Conservation (phyloP, 106 monocot species). For the Allium sativum region DNA sequence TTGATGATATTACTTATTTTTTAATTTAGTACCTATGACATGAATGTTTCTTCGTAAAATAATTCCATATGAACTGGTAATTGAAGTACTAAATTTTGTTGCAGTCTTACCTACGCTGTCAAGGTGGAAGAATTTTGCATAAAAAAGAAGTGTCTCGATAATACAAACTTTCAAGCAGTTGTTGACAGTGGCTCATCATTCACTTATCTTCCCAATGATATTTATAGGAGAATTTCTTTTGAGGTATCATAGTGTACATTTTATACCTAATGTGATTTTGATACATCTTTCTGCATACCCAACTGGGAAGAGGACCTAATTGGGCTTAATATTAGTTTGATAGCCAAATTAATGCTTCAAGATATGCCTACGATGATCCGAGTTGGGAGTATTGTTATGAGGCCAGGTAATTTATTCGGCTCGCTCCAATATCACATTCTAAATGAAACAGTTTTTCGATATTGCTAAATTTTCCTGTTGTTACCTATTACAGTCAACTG, state of each 20-base stretch:
- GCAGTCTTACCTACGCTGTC: constrained; percentile 63
- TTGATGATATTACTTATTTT: not conserved
- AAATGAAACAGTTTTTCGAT: not conserved
- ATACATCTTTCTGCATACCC: not conserved
- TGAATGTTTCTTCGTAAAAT: not conserved
- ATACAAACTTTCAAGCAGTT: constrained; percentile 47
- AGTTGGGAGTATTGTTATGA: constrained; percentile 82
- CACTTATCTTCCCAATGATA: constrained; percentile 55
- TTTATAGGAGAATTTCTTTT: constrained; percentile 47
- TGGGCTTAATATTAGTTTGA: constrained; percentile 48
- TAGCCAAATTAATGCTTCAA: constrained; percentile 59
- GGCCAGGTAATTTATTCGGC: constrained; percentile 29
- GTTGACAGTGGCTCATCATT: constrained; percentile 93
- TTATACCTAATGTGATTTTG: constrained; percentile 3
- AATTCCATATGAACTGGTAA: not conserved
- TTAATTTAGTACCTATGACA: not conserved
- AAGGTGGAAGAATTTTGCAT: constrained; percentile 70
- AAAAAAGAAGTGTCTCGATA: constrained; percentile 36
- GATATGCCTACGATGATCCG: constrained; percentile 29
- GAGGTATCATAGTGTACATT: constrained; percentile 39
- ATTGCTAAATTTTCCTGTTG: constrained; percentile 1
- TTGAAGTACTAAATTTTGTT: not conserved
- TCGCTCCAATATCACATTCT: not conserved
- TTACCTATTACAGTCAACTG: constrained; percentile 35
- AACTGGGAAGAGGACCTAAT: no score